Evolutionary conservation across 1,284 basidiomycete genomes (phyloP).

Genomic region (Sporisorium exsertum): DNA sequence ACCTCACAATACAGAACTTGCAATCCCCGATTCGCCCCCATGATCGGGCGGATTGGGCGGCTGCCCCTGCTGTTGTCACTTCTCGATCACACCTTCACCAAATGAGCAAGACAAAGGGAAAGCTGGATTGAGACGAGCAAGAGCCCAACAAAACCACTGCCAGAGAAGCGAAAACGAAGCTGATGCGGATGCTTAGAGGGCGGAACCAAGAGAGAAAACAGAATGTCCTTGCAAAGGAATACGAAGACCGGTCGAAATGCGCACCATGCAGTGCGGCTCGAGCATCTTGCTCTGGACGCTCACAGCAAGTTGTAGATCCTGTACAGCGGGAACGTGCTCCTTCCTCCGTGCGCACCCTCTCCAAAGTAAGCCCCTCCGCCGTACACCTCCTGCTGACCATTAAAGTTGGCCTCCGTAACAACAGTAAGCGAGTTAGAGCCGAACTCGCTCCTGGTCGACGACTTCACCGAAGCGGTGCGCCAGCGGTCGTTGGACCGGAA

Average conservation of each 20-base stretch:
- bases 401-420: conserved; percentile 57
- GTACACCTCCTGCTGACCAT: conserved; percentile 58
- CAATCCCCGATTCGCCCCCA: no score
- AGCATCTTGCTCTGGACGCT: not conserved
- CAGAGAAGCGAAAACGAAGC: not conserved
- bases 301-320: conserved; percentile 36
- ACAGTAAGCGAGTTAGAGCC: conserved; percentile 58
- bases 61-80: no score
- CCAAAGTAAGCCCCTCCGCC: conserved; percentile 65
- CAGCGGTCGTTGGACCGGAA: conserved; percentile 60
- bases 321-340: conserved; percentile 55
- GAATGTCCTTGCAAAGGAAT: no score
- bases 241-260: not conserved
- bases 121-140: not conserved
- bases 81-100: no score
- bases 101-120: not conserved
- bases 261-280: not conserved
- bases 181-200: not conserved
- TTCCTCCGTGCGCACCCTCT: conserved; percentile 59
- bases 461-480: conserved; percentile 49
- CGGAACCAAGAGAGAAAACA: not conserved
- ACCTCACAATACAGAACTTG: no score
- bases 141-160: not conserved
- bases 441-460: conserved; percentile 52
- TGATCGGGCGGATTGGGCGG: no score